phyloP scores from a whole-genome alignment of 1,284 basidiomycete species.

The Irpex rosettiformis region DNA sequence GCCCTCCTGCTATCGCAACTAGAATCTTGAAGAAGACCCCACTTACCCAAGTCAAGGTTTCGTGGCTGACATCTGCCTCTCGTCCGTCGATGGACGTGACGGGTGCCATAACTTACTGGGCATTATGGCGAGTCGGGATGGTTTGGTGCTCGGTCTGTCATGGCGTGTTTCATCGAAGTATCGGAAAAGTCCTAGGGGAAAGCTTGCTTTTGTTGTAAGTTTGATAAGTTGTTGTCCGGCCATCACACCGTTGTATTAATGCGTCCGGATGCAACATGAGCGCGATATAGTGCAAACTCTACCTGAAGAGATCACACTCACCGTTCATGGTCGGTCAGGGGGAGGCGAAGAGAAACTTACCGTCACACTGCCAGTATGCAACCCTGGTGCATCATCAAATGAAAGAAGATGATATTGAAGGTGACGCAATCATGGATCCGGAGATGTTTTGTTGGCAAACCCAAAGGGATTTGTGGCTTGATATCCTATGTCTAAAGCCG shows the following conservation, averaged over 20 bases:
- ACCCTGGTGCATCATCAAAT: neutral
- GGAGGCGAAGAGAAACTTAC: neutral
- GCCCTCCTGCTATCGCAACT: neutral
- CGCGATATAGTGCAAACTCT: neutral
- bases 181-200: neutral
- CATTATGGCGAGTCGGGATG: neutral
- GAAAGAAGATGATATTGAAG: neutral
- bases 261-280: neutral
- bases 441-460: neutral
- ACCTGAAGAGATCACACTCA: too few species aligned
- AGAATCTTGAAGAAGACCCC: neutral
- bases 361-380: neutral
- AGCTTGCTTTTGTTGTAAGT: neutral
- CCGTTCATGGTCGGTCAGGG: too few species aligned
- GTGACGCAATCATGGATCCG: neutral
- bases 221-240: neutral
- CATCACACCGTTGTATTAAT: neutral
- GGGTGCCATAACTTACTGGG: neutral
- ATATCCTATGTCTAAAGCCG: neutral
- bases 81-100: neutral
- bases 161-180: neutral
- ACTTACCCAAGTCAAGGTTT: neutral
- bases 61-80: neutral
- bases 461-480: neutral
- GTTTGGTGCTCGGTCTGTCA: neutral